Percentiles rank a stretch among this genome's conserved stretches.
phyloP scores from a whole-genome alignment of 1,284 basidiomycete species.

The Heterobasidion annosum region DNA sequence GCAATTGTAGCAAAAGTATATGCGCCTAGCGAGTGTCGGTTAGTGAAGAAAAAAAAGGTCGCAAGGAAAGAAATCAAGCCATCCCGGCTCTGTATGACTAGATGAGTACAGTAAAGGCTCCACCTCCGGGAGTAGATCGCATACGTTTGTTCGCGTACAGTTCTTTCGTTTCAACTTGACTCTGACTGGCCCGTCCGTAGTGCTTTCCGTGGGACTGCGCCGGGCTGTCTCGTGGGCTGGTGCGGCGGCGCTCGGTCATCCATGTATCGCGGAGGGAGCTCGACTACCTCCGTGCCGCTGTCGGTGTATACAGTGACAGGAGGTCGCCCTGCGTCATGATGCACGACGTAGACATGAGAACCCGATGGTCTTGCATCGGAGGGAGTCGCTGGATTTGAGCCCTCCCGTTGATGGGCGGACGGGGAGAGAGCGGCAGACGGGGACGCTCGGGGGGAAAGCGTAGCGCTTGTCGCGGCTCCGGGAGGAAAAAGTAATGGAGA shows the following conservation, averaged over 20 bases:
- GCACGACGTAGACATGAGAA: constrained; percentile 45
- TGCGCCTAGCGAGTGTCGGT: no score
- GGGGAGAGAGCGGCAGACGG: not conserved
- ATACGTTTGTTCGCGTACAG: no score
- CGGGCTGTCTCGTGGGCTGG: constrained; percentile 3
- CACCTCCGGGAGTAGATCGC: no score
- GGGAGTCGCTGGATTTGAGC: not conserved
- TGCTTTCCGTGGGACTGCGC: constrained; percentile 6
- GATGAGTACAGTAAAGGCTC: no score
- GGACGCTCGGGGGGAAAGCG: no score
- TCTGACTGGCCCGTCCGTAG: not conserved
- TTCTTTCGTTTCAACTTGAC: not conserved
- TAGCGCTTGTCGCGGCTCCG: no score
- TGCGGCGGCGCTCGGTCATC: constrained; percentile 10
- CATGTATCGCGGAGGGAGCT: constrained; percentile 45
- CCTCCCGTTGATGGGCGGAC: not conserved
- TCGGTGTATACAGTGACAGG: constrained; percentile 50
- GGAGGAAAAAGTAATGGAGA: not conserved
- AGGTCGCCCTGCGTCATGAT: constrained; percentile 44
- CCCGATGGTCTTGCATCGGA: constrained; percentile 4
- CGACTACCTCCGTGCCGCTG: constrained; percentile 44
- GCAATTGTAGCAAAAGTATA: no score
- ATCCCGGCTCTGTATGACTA: no score
- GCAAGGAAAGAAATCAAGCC: no score
- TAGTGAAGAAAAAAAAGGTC: no score